phyloP scores from a whole-genome alignment of 805 yeast genomes.

The Yarrowia keelungensis region DNA sequence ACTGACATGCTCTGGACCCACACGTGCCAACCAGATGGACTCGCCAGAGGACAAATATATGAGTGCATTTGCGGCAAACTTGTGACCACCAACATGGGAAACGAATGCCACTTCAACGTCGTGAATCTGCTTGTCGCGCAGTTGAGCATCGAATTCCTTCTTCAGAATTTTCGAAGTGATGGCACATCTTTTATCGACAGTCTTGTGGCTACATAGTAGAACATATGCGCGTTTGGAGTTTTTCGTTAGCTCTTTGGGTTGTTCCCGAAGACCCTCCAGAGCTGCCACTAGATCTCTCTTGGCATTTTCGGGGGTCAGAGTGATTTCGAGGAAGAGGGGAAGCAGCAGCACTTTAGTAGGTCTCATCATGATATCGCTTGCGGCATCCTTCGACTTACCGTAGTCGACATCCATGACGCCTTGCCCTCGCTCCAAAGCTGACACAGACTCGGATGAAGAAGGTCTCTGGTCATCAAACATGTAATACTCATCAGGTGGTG shows the following conservation, averaged over 20 bases:
- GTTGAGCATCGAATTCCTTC: constrained; percentile 73
- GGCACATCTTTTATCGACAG: constrained; percentile 94
- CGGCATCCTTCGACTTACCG: constrained; percentile 1
- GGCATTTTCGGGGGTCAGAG: constrained; percentile 57
- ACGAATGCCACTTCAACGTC: constrained; percentile 75
- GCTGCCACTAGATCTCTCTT: constrained; percentile 53
- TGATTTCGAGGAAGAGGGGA: constrained; percentile 78
- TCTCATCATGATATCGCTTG: constrained; percentile 46
- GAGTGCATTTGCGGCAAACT: constrained; percentile 87
- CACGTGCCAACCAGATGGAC: constrained; percentile 86
- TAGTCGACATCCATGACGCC: constrained; percentile 16
- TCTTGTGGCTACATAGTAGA: constrained; percentile 85
- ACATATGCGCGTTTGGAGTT: constrained; percentile 49
- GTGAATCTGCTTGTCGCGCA: constrained; percentile 72
- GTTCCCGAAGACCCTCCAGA: constrained; percentile 51
- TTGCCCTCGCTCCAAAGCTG: constrained; percentile 8
- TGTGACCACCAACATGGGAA: constrained; percentile 96
- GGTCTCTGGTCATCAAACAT: constrained; percentile 50
- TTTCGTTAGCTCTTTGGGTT: constrained; percentile 1
- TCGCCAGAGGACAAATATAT: constrained; percentile 77
- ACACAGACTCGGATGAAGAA: constrained; percentile 44
- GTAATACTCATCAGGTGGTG: constrained; percentile 54
- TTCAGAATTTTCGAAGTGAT: constrained; percentile 90
- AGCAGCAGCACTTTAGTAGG: constrained; percentile 68
- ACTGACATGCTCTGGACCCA: constrained; percentile 75